Percentiles rank a stretch among this genome's conserved stretches.
phyloP scores from a whole-genome alignment of 1,284 basidiomycete species.

The Trametes versicolor region DNA sequence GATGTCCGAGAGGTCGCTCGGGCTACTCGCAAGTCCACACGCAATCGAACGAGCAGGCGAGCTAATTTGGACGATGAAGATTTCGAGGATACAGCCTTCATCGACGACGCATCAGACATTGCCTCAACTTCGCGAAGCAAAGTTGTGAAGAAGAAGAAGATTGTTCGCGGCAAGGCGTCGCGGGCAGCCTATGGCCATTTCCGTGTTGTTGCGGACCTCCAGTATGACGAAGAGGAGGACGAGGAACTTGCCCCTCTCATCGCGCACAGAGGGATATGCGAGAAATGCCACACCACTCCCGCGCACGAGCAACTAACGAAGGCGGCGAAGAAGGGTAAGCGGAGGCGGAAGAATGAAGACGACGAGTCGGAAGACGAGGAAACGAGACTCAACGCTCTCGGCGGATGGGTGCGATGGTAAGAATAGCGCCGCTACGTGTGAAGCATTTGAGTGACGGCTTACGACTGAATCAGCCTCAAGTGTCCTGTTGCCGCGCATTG shows the following conservation, averaged over 20 bases:
- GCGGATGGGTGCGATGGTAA: constrained; percentile 90
- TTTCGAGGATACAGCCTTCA: constrained; percentile 38
- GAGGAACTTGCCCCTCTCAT: constrained; percentile 64
- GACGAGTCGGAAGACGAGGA: constrained; percentile 62
- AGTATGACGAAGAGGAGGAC: constrained; percentile 65
- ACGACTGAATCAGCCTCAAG: constrained; percentile 60
- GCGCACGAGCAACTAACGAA: constrained; percentile 58
- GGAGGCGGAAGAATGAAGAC: constrained; percentile 54
- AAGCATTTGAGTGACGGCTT: constrained; percentile 8
- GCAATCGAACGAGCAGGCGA: constrained; percentile 40
- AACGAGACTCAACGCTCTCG: constrained; percentile 62
- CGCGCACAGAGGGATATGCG: constrained; percentile 70
- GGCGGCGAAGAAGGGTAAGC: constrained; percentile 46
- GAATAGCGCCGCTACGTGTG: constrained; percentile 30
- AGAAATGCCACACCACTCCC: constrained; percentile 72
- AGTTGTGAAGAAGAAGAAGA: constrained; percentile 46
- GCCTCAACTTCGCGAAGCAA: constrained; percentile 32
- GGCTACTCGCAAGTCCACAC: constrained; percentile 39
- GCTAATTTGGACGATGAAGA: constrained; percentile 44
- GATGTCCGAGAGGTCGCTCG: constrained; percentile 41
- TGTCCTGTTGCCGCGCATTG: constrained; percentile 85
- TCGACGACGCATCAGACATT: constrained; percentile 38
- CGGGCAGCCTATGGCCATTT: constrained; percentile 75
- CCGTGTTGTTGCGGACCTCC: constrained; percentile 64
- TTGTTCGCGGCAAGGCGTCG: constrained; percentile 51